Percentiles rank a stretch among this genome's conserved stretches.
Conservation (phyloP, 2,329 filamentous ascomycete genomes). For the Beauveria rudraprayagi region DNA sequence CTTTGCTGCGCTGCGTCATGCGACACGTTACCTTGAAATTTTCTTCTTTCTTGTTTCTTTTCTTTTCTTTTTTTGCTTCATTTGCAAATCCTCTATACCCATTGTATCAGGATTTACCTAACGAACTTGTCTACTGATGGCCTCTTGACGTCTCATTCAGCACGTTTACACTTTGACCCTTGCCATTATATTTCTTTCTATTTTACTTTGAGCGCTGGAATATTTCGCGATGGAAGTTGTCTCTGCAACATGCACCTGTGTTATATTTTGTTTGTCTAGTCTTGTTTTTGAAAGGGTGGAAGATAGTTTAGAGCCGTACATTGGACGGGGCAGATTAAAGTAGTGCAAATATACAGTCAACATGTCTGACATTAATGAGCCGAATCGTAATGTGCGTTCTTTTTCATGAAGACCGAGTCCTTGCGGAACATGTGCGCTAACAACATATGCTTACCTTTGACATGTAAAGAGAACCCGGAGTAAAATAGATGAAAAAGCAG, state of each 20-base stretch:
- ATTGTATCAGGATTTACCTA: slow-evolving; percentile 4
- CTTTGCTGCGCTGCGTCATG: not conserved
- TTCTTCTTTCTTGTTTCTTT: not conserved
- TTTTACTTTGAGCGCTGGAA: not conserved
- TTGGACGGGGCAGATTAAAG: not conserved
- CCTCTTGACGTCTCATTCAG: slow-evolving; percentile 2
- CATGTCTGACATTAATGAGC: not conserved
- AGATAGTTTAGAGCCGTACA: not conserved
- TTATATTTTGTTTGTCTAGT: not conserved
- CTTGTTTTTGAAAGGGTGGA: not conserved
- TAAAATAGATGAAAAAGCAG: no score
- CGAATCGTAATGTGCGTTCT: not conserved
- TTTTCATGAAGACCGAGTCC: not conserved
- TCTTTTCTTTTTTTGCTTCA: not conserved
- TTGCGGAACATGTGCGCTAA: no score
- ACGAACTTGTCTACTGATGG: not conserved
- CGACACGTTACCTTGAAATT: not conserved
- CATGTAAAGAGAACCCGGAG: no score
- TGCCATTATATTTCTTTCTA: not conserved
- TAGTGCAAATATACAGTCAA: not conserved
- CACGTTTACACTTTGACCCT: not conserved
- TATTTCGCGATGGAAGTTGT: not conserved
- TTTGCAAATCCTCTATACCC: slow-evolving; percentile 8
- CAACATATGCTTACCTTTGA: no score
- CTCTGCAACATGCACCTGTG: not conserved